Base-by-base conservation (phyloP, 2,329 filamentous ascomycete genomes). In the Lecanicillium sp. region DNA sequence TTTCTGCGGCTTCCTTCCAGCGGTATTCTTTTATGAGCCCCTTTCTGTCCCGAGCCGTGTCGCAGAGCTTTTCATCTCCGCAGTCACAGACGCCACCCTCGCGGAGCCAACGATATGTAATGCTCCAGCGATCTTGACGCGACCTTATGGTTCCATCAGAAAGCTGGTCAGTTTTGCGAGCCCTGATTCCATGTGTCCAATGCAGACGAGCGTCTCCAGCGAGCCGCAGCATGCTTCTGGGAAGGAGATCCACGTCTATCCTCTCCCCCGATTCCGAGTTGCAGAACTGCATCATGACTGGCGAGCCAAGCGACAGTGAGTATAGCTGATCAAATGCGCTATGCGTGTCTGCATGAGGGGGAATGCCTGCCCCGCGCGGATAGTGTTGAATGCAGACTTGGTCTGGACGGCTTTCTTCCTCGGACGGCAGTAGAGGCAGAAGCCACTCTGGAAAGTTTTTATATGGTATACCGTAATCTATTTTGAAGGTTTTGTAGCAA, bases 331-430 rank as follows among this genome's bases (percentile, higher is more conserved):
- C 65, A 22, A 62, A 64, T 1, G 61, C 55, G 9, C 56, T 55
- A 52, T 78, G 75, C 3, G 74, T 75, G 54, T 79, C 75, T 38
- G 73, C 73, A 47, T 79, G 75, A 1, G 75, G 75, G 9, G 75
- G 75, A 46, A 79, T 79, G 2, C 75, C 75, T 0, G 68, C 60
- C 5, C 75, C 75, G 0, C 74, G 74, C 0, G 75, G 70, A 49
- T 79, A 79, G 50, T 76, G 68, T 54, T 78, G 74, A 13, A 77
- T 56, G 45, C 73, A 78, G 46, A 78, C 72, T 50, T 78, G 75
- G 37, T 76, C 72, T 0, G 72, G 71, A 0, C 59, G 60, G 0
- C 66, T 59, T 2, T 45, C 45, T 41, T 71, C 69, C 0, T 60
- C 54, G 3, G 50, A 54, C 0, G 71, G 66, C 4, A 75, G 58